Evolutionary conservation across 768 basidiomycete species (phyloP).

Genomic region (Trametes cinnabarina): DNA sequence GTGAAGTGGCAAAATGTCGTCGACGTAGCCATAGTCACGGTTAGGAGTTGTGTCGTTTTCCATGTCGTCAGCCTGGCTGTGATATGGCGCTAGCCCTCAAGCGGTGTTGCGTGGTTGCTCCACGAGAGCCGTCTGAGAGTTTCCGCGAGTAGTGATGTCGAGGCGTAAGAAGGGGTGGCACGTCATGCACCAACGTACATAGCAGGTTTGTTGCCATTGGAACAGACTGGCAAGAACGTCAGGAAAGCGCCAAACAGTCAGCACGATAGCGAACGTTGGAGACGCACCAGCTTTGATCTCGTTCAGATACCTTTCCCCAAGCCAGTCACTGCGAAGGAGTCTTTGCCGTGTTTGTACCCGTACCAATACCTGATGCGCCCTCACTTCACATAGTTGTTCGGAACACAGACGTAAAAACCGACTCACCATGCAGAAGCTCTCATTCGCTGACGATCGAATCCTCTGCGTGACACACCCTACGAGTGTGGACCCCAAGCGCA

Average conservation of each 20-base stretch:
- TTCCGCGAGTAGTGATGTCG: background rate
- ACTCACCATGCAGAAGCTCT: constrained; percentile 20
- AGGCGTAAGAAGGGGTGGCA: too few species aligned
- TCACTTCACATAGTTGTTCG: background rate
- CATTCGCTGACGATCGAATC: constrained; percentile 5
- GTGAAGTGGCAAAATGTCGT: background rate
- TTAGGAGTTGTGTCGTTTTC: background rate
- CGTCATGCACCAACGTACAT: constrained; percentile 16
- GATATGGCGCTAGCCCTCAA: background rate
- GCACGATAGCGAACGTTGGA: background rate
- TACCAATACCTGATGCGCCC: constrained; percentile 13
- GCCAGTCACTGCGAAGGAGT: constrained; percentile 20
- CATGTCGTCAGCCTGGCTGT: background rate
- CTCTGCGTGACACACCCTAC: constrained; percentile 3
- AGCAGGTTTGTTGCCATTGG: constrained; percentile 13
- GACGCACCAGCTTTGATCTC: constrained; percentile 21
- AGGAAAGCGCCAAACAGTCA: background rate
- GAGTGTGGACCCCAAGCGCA: background rate
- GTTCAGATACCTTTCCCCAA: constrained; percentile 19
- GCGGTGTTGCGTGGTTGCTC: background rate
- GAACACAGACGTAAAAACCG: too few species aligned
- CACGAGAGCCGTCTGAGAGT: constrained; percentile 8
- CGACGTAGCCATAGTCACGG: background rate
- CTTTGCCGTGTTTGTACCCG: constrained; percentile 13
- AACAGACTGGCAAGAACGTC: background rate